phyloP scores from a whole-genome alignment of 2,329 filamentous ascomycete species.

The Monosporascus sp. region DNA sequence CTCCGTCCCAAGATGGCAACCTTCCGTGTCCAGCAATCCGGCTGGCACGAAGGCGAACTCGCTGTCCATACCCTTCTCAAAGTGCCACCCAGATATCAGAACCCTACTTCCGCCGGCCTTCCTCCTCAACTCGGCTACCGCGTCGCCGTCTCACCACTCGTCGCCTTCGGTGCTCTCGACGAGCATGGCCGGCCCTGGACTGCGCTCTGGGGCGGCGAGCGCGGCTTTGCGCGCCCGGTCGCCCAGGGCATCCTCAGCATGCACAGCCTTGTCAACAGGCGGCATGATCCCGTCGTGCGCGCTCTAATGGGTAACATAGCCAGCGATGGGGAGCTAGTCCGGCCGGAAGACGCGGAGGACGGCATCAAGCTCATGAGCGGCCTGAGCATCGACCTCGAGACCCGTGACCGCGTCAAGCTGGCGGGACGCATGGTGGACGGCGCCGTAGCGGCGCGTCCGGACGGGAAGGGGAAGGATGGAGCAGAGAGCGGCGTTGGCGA shows the following conservation, averaged over 20 bases:
- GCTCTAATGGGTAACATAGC: conserved; percentile 45
- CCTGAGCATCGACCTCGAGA: conserved; percentile 58
- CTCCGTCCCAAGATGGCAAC: too few species aligned
- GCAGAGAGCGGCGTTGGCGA: conserved; percentile 22
- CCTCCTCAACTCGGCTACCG: conserved; percentile 55
- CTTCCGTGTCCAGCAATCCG: too few species aligned
- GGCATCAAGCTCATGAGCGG: conserved; percentile 41
- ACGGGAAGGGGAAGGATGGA: too few species aligned
- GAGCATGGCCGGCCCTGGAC: conserved; percentile 64
- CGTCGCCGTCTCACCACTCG: conserved; percentile 56
- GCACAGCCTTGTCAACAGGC: conserved; percentile 52
- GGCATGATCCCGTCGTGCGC: conserved; percentile 64
- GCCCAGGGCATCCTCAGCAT: conserved; percentile 60
- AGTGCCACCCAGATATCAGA: conserved; percentile 24
- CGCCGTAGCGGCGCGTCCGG: conserved; percentile 35
- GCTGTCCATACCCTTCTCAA: too few species aligned
- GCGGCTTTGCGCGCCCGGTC: conserved; percentile 60
- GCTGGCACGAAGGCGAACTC: too few species aligned
- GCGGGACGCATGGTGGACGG: conserved; percentile 65
- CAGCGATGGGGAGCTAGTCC: conserved; percentile 34
- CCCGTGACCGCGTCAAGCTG: conserved; percentile 67
- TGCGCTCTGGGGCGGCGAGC: conserved; percentile 69
- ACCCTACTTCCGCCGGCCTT: conserved; percentile 63
- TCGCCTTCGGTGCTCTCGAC: conserved; percentile 71
- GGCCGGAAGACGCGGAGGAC: conserved; percentile 24